phyloP scores from a whole-genome alignment of 2,329 filamentous ascomycete genomes.

The Drechslera avenae region DNA sequence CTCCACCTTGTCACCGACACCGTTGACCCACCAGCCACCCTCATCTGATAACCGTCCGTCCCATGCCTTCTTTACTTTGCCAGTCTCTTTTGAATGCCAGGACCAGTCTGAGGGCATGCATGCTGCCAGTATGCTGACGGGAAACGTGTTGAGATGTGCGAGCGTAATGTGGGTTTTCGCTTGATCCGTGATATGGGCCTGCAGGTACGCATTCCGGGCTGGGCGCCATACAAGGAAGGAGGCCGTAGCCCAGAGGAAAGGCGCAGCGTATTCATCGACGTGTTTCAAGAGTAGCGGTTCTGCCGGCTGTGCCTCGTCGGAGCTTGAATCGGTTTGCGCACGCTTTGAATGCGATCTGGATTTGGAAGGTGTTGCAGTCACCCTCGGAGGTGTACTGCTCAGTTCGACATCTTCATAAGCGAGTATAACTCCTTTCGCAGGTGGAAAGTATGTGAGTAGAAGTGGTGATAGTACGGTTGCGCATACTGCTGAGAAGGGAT shows the following conservation, averaged over 20 bases:
- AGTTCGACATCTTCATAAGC: constrained; percentile 73
- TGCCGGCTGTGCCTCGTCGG: constrained; percentile 6
- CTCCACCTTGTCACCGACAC: constrained; percentile 63
- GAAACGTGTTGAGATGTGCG: constrained; percentile 90
- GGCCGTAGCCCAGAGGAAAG: constrained; percentile 85
- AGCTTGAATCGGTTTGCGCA: constrained; percentile 9
- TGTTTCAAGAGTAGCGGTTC: constrained; percentile 29
- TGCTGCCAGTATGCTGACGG: constrained; percentile 79
- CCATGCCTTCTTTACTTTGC: constrained; percentile 32
- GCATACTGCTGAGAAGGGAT: constrained; percentile 72
- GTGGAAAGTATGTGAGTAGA: constrained; percentile 75
- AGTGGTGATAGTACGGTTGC: constrained; percentile 77
- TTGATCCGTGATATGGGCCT: constrained; percentile 83
- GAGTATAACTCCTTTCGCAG: constrained; percentile 74
- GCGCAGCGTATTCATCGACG: constrained; percentile 75
- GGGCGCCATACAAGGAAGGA: constrained; percentile 86
- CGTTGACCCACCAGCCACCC: constrained; percentile 78
- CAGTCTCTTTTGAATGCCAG: constrained; percentile 59
- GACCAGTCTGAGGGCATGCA: constrained; percentile 79
- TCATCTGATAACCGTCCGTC: constrained; percentile 46
- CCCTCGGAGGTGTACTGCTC: constrained; percentile 58
- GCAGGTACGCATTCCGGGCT: constrained; percentile 71
- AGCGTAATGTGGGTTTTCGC: constrained; percentile 88
- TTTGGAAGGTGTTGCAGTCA: constrained; percentile 2
- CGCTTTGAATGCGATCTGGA: constrained; percentile 11